Evolutionary conservation across 2,329 filamentous ascomycete species (phyloP), one percentile per base, ranked within the genome.

Genomic region (Trichoderma lentiforme): DNA sequence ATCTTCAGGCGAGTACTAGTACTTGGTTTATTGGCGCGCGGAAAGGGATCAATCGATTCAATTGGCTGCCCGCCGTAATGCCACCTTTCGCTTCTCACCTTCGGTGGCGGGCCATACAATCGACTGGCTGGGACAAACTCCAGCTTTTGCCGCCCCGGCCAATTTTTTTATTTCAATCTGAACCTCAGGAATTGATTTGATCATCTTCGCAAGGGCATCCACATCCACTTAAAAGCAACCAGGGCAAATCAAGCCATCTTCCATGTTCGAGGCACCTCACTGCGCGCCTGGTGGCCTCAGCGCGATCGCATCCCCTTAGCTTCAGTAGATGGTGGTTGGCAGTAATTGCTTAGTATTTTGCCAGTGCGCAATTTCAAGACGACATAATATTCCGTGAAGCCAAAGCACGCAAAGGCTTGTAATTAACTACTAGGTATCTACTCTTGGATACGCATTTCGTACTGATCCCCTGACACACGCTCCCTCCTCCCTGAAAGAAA

Each of bases 231-330:
- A 14, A 53, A 53, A 53, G 1, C 5, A 21, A 53, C 47, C 47
- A 53, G 47, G 47, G 47, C 21, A 53, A 15, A 57, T 64, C 68
- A 47, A 56, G 43, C 15, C 47, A 32, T 47, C 43, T 15, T 64
- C 30, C 60, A 71, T n/a, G 30, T 56, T 70, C 26, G 28, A 60
- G 9, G 51, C 51, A 61, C 24, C 69, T 63, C 68, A 70, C 58
- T 56, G 68, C 11, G 36, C 68, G 30, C 68, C n/a, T 12, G 60
- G 51, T 64, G 68, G 68, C 43, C 68, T 71, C 68, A 18, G 68
- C 68, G 61, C 70, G 62, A 67, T 67, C 62, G 51, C 24, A 32
- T 60, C 51, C 64, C 64, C 64, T 51, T 12, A 51, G 64, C 24
- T 24, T 26, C 24, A 18, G 56, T 28, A n/a, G 43, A 57, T 39